Evolutionary conservation across 805 yeast species (phyloP).

Genomic region (Wickerhamomyces sydowiorum): DNA sequence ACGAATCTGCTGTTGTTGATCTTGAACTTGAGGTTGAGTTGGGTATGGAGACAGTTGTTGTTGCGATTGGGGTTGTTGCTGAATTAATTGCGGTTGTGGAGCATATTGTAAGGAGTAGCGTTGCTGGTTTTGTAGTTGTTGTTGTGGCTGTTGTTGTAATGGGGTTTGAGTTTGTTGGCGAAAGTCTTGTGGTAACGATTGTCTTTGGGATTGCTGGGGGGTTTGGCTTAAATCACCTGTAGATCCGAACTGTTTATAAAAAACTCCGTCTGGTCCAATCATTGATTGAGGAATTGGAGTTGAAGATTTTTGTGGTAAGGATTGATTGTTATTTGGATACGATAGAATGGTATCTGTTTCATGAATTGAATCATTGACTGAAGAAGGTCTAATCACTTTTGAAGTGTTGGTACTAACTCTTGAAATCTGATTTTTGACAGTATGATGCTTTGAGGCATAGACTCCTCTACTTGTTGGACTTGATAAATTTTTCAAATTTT

Average conservation of each 20-base stretch:
- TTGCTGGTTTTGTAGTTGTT: no score
- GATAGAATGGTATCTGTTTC: constrained; percentile 22
- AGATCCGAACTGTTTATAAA: constrained; percentile 12
- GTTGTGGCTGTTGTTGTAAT: constrained; percentile 5
- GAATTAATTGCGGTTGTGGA: constrained; percentile 1
- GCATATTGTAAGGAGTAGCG: constrained; percentile 9
- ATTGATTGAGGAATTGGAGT: constrained; percentile 15
- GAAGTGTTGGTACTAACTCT: constrained; percentile 26
- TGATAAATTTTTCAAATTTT: constrained; percentile 55
- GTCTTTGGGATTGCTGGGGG: constrained; percentile 14
- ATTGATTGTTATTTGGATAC: constrained; percentile 17
- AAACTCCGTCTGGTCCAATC: constrained; percentile 17
- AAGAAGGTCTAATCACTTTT: constrained; percentile 8
- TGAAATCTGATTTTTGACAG: constrained; percentile 12
- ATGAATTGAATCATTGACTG: constrained; percentile 15
- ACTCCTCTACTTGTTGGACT: constrained; percentile 26
- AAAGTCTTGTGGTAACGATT: constrained; percentile 6
- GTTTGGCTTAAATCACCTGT: constrained; percentile 5
- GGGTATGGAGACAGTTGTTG: constrained; percentile 6
- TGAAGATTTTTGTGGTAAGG: constrained; percentile 15
- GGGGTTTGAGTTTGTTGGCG: constrained; percentile 3
- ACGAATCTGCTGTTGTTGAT: background rate
- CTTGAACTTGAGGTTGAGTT: constrained; percentile 7
- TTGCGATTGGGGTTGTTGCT: background rate
- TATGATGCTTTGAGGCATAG: constrained; percentile 19